Base-by-base conservation (phyloP, 768 basidiomycete genomes). In the Boletus fagicola region DNA sequence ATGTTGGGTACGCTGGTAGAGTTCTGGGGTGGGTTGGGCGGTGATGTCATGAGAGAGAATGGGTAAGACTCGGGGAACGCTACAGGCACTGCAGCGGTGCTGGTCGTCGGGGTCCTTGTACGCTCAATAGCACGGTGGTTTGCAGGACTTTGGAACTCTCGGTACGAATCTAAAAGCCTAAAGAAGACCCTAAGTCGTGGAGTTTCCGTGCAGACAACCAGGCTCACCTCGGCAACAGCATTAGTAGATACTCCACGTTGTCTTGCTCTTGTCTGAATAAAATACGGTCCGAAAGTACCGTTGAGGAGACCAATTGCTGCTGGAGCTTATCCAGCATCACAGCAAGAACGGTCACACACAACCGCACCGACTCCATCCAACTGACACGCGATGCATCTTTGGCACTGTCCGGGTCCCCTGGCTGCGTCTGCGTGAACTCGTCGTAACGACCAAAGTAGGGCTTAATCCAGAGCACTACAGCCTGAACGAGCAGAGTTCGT, bases 1-100 rank as follows among this genome's bases (percentile, higher is more conserved):
- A 74, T 66, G 53, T 70, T 72, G 26, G 74, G 72, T n/a, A 72
- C 65, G 54, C 71, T 77, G 53, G 75, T 74, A 18, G 76, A 74
- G 49, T 74, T 77, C 16, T 77, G 75, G 39, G 77, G 76, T 30
- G 76, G 65, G 54, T 84, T 84, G 3, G 91, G 88, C 24, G 87
- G 72, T 33, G 84, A 78, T 0, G 88, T 78, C 26, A 92, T 65
- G 20, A 98, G 78, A 7, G 92, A 87, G 72, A 97, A 94, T 0
- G 96, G 96, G 70, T 98, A 94, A 0, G 94, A 88, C 61, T 94
- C 90, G 0, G 96, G 96, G 74, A 98, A 98, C 1, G 90, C 88
- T 44, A 91, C 85, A 0, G 94, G 94, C 2, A 81, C 69, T 2
- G 77, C 68, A 22, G 85, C 74, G 48, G 85, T 83, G 28, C 78